Conservation (phyloP, 345 rosid species). For the Corchorus olitorius region DNA sequence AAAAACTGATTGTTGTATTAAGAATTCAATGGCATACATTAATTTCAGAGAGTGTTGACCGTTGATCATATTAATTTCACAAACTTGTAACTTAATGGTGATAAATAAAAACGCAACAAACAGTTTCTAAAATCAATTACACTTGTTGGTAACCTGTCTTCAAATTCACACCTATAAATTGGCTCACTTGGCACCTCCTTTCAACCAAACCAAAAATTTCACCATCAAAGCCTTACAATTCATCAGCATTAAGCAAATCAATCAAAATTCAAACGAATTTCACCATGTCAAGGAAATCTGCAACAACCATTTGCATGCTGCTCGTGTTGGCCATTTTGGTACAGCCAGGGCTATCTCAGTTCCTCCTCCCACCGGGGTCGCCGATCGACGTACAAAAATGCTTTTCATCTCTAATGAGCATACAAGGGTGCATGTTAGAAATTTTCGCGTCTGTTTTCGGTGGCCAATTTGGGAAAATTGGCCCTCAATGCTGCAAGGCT, state of each 20-base stretch:
- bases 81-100: too few species aligned
- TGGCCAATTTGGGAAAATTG: not conserved
- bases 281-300: constrained; percentile 9
- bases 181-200: too few species aligned
- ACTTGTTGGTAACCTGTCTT: too few species aligned
- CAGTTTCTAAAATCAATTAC: too few species aligned
- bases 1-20: too few species aligned
- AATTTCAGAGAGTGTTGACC: too few species aligned
- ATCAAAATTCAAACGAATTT: not conserved
- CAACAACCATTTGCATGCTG: not conserved
- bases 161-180: too few species aligned
- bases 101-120: too few species aligned
- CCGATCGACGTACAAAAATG: not conserved
- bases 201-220: not conserved
- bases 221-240: not conserved
- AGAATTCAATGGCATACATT: too few species aligned
- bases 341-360: not conserved
- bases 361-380: not conserved
- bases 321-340: not conserved
- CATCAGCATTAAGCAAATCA: not conserved
- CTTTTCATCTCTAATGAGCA: not conserved
- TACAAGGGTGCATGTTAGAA: not conserved
- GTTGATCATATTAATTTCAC: too few species aligned
- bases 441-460: not conserved
- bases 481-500: constrained; percentile 4